A percentile compares a stretch with the other conserved stretches of the same genome.
These are phyloP conservation scores for Cercophora newfieldiana DNA, from an alignment of 495 filamentous ascomycete genomes.

Conservation along the genomic window DNA sequence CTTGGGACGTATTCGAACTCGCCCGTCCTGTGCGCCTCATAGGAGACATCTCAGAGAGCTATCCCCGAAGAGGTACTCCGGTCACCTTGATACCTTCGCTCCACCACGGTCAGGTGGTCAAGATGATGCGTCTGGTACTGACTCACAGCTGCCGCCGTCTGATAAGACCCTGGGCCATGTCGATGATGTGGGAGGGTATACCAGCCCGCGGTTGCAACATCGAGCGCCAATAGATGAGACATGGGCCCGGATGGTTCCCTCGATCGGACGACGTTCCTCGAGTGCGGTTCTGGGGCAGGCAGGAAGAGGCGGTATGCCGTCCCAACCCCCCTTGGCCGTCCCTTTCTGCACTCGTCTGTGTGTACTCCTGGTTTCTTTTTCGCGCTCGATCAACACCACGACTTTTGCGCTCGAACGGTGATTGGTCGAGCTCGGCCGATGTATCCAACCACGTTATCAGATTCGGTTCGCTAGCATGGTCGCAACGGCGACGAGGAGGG, in stretches of 20 bases:
- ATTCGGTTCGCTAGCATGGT: conserved; percentile 17
- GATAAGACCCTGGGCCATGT: not conserved
- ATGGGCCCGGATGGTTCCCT: conserved; percentile 4
- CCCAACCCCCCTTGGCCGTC: conserved; percentile 11
- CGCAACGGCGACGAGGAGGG: conserved; percentile 21
- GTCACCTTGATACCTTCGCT: conserved; percentile 15
- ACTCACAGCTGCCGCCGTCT: conserved; percentile 5
- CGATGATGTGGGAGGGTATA: conserved; percentile 4
- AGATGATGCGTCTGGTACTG: not conserved
- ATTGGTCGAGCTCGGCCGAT: conserved; percentile 16
- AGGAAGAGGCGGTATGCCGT: conserved; percentile 21
- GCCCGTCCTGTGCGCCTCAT: not conserved
- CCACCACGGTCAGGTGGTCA: conserved; percentile 17
- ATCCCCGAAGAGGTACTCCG: conserved; percentile 19
- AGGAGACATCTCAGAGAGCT: not conserved
- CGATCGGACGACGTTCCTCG: conserved; percentile 6
- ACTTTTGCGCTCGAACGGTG: conserved; percentile 28
- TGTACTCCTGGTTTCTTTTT: not conserved
- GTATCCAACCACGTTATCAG: conserved; percentile 21
- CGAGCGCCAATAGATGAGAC: conserved; percentile 8
- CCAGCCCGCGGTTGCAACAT: not conserved
- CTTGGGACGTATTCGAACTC: not conserved
- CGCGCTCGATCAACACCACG: conserved; percentile 23
- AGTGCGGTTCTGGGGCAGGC: conserved; percentile 20
- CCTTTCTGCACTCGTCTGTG: not conserved